Evolutionary conservation across 352 stramenopile genomes (phyloP).

Genomic region (Albugo candida): DNA sequence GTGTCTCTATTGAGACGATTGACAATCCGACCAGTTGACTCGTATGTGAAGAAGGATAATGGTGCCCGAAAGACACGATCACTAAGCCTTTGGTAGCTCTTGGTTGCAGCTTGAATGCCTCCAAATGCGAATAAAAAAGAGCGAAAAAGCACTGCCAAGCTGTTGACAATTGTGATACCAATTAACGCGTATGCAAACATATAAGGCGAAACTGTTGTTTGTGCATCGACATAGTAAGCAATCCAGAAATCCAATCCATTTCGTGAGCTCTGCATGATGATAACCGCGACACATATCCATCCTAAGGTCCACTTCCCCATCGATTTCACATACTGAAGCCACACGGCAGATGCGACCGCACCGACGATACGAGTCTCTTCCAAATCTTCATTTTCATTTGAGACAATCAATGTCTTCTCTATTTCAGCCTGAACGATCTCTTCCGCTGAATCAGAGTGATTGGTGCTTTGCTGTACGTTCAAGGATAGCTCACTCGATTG

Average conservation of each 20-base stretch:
- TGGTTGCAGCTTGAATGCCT: slow-evolving; percentile 39
- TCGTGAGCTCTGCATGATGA: slow-evolving; percentile 55
- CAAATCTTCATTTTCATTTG: slow-evolving; percentile 3
- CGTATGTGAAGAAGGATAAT: slow-evolving; percentile 49
- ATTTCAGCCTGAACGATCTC: not conserved
- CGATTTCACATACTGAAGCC: slow-evolving; percentile 28
- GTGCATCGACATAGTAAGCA: slow-evolving; percentile 45
- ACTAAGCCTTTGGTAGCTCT: slow-evolving; percentile 36
- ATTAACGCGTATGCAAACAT: slow-evolving; percentile 37
- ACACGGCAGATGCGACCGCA: slow-evolving; percentile 29
- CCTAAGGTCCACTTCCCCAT: slow-evolving; percentile 28
- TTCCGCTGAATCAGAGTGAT: not conserved
- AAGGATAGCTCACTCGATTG: not conserved
- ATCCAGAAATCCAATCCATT: slow-evolving; percentile 76
- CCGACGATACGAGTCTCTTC: slow-evolving; percentile 51
- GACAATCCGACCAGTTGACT: slow-evolving; percentile 40
- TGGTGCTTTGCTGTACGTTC: not conserved
- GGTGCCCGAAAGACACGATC: slow-evolving; percentile 28
- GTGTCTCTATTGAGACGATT: slow-evolving; percentile 69
- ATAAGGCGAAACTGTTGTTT: slow-evolving; percentile 20
- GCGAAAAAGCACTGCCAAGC: slow-evolving; percentile 38
- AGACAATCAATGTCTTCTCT: too few species aligned
- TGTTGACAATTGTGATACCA: slow-evolving; percentile 47
- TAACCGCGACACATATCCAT: slow-evolving; percentile 25
- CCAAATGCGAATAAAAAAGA: slow-evolving; percentile 76